These are phyloP conservation scores for Vitis vinifera DNA, from an alignment of 164 flowering plant species.

Conservation along the genomic window ASM3070453v1 NC_081811.1:27226001-27226500, in stretches of 20 bases:
- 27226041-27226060: constrained; percentile 64
- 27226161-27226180: constrained; percentile 1
- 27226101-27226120: constrained; percentile 41
- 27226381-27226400: neutral
- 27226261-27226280: no score
- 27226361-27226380: neutral
- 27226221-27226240: no score
- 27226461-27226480: constrained; percentile 98
- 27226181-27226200: no score
- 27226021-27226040: constrained; percentile 80
- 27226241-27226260: no score
- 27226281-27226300: no score
- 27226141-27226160: constrained; percentile 5
- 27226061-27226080: constrained; percentile 93
- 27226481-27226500: constrained; percentile 96
- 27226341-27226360: no score
- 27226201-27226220: no score
- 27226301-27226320: neutral
- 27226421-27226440: neutral
- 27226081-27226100: constrained; percentile 89
- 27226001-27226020: constrained; percentile 91
- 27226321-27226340: neutral
- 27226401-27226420: neutral
- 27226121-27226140: neutral
- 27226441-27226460: constrained; percentile 46